A percentile compares a stretch with the other conserved stretches of the same genome.
Evolutionary conservation across 169 alveolate genomes (phyloP).

Genomic region (Plasmodium knowlesi): DNA sequence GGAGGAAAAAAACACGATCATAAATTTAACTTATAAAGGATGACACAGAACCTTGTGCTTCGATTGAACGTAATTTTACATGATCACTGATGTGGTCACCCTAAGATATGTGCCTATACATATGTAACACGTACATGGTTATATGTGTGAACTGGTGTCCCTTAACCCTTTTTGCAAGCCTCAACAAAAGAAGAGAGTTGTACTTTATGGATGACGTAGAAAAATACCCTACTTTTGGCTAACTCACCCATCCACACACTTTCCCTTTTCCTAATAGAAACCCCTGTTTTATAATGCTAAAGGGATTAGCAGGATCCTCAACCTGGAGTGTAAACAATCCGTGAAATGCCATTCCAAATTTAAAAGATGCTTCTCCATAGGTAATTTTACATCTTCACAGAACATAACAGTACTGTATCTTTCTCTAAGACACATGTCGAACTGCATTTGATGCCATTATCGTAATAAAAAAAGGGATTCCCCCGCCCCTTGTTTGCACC

Average conservation of each 20-base stretch:
- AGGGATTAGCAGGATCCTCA: slow-evolving; percentile 22
- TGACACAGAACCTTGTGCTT: slow-evolving; percentile 53
- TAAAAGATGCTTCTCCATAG: slow-evolving; percentile 71
- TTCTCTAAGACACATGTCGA: background rate
- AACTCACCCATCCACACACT: background rate
- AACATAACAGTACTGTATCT: background rate
- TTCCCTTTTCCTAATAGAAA: slow-evolving; percentile 30
- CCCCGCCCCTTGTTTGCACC: background rate
- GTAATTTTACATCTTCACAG: slow-evolving; percentile 1
- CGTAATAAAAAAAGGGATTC: background rate
- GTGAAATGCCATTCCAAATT: background rate
- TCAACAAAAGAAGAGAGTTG: background rate
- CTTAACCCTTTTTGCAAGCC: background rate
- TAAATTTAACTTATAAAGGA: slow-evolving; percentile 9
- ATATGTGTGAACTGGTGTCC: background rate
- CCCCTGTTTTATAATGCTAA: slow-evolving; percentile 28
- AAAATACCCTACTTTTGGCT: background rate
- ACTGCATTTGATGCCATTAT: background rate
- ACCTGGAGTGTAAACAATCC: background rate
- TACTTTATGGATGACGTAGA: background rate
- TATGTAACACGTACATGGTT: background rate
- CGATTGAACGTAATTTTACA: slow-evolving; percentile 48
- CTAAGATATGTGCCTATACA: background rate
- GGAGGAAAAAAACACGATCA: background rate
- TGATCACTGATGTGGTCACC: background rate